phyloP scores from a whole-genome alignment of 2,329 filamentous ascomycete genomes.

The Alternaria infectoria region DNA sequence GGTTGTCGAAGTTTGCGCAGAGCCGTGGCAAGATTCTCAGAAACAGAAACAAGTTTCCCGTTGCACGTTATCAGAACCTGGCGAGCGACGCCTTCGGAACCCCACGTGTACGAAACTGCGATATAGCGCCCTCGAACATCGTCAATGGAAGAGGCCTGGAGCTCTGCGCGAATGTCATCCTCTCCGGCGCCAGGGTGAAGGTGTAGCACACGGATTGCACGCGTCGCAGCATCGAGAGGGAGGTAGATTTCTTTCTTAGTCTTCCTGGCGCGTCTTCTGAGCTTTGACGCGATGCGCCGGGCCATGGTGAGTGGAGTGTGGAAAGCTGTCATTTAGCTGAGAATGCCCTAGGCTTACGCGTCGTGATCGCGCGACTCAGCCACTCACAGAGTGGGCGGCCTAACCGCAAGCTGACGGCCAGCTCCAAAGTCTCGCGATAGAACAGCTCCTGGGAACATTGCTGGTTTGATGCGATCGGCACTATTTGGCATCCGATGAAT shows the following conservation, averaged over 20 bases:
- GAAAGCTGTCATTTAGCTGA: background rate
- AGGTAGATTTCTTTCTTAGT: background rate
- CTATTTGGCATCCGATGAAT: background rate
- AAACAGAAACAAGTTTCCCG: slow-evolving; percentile 7
- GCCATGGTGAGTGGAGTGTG: background rate
- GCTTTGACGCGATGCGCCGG: slow-evolving; percentile 2
- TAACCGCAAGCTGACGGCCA: background rate
- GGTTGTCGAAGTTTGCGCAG: slow-evolving; percentile 16
- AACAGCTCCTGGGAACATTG: background rate
- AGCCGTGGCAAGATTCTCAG: slow-evolving; percentile 19
- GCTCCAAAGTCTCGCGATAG: background rate
- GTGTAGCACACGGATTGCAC: slow-evolving; percentile 12
- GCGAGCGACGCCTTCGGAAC: slow-evolving; percentile 4
- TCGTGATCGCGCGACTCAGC: background rate
- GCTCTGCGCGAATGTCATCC: slow-evolving; percentile 9
- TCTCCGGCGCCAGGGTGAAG: slow-evolving; percentile 12
- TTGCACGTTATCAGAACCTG: slow-evolving; percentile 19
- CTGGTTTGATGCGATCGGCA: background rate
- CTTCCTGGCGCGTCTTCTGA: background rate
- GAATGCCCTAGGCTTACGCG: background rate
- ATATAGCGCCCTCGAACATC: slow-evolving; percentile 11
- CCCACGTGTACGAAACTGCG: slow-evolving; percentile 23
- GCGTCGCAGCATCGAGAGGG: background rate
- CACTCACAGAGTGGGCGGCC: background rate
- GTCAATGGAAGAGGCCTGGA: slow-evolving; percentile 8